Conservation (phyloP, 1,139 yeast genomes). For the Diutina catenulata region DNA sequence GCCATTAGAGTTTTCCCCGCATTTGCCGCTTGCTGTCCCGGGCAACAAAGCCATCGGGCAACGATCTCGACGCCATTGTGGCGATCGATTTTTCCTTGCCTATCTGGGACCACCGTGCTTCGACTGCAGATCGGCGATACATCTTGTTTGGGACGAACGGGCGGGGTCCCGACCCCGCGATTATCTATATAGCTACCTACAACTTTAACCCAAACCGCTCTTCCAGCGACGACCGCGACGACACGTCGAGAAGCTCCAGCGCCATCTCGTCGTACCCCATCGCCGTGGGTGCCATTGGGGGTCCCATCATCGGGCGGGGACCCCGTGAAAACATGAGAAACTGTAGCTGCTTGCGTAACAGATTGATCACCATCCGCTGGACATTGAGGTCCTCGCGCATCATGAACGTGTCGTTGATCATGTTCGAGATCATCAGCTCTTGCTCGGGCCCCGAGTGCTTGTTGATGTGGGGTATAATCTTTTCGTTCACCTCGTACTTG, state of each 20-base stretch:
- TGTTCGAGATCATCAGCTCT: slow-evolving; percentile 17
- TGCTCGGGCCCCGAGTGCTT: slow-evolving; percentile 10
- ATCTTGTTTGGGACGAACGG: no score
- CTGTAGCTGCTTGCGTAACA: slow-evolving; percentile 40
- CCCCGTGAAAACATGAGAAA: slow-evolving; percentile 22
- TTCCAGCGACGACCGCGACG: not conserved
- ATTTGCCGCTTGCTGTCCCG: no score
- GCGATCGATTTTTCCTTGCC: no score
- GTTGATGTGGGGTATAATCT: slow-evolving; percentile 26
- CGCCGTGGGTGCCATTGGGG: not conserved
- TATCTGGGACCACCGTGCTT: no score
- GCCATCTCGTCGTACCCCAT: not conserved
- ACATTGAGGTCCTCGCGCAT: slow-evolving; percentile 38
- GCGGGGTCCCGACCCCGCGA: no score
- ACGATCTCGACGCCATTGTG: no score
- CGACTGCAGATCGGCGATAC: no score
- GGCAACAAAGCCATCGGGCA: no score
- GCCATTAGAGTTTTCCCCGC: no score
- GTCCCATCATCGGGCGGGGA: slow-evolving; percentile 2
- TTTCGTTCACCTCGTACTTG: slow-evolving; percentile 31
- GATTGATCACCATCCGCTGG: slow-evolving; percentile 34
- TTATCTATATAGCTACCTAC: no score
- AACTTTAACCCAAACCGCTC: slow-evolving; percentile 2
- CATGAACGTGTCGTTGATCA: slow-evolving; percentile 32
- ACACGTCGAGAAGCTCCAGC: not conserved